Conservation (phyloP, 768 basidiomycete genomes). For the Neoboletus magnificus region DNA sequence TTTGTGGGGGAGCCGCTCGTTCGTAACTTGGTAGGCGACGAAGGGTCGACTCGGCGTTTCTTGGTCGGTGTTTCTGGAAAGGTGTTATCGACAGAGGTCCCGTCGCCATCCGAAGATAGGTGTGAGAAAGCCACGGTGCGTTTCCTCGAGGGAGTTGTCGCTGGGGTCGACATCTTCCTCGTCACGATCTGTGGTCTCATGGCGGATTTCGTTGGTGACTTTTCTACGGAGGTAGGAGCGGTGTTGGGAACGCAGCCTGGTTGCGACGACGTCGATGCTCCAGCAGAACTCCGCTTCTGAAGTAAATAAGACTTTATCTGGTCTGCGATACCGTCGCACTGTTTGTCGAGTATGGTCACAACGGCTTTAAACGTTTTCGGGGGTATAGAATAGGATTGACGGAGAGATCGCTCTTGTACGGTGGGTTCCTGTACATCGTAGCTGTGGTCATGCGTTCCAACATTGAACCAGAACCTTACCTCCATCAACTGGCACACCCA, state of each 20-base stretch:
- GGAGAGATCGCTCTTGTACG: conserved; percentile 20
- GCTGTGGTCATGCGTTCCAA: not conserved
- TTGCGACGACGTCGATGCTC: not conserved
- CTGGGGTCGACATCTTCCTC: not conserved
- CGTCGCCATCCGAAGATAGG: conserved; percentile 4
- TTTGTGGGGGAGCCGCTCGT: conserved; percentile 12
- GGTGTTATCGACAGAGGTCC: conserved; percentile 29
- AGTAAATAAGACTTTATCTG: conserved; percentile 18
- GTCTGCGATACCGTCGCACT: conserved; percentile 24
- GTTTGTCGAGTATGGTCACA: conserved; percentile 19
- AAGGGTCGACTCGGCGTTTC: conserved; percentile 32
- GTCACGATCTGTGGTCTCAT: conserved; percentile 12
- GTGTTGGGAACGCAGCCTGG: not conserved
- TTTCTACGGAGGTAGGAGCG: conserved; percentile 12
- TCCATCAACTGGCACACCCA: conserved; percentile 44
- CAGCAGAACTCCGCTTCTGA: not conserved
- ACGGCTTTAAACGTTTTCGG: conserved; percentile 19
- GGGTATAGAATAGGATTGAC: conserved; percentile 15
- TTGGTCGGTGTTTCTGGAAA: conserved; percentile 44
- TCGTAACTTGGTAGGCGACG: conserved; percentile 11
- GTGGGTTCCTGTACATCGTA: conserved; percentile 16
- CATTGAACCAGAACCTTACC: conserved; percentile 19
- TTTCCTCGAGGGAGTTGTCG: conserved; percentile 31
- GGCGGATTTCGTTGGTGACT: conserved; percentile 18
- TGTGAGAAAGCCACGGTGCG: conserved; percentile 22